Evolutionary conservation across 2,329 filamentous ascomycete genomes (phyloP).

Genomic region (Penicillium sp.): DNA sequence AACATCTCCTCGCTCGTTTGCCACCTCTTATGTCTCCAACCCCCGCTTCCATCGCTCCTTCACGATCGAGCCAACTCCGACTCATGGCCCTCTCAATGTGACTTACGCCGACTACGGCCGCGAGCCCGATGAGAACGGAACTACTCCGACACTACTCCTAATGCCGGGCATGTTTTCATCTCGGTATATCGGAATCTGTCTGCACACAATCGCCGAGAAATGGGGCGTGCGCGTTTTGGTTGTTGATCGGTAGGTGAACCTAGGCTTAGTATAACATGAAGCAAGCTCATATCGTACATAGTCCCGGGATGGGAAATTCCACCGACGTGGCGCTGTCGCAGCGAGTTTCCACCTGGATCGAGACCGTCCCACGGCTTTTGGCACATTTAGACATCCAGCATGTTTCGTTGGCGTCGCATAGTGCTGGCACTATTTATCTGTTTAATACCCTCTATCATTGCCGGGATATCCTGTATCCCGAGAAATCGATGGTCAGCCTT

Average conservation of each 20-base stretch:
- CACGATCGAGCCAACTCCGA: constrained; percentile 1
- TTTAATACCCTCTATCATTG: constrained; percentile 35
- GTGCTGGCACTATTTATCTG: constrained; percentile 37
- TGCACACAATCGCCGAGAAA: constrained; percentile 3
- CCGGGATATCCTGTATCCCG: constrained; percentile 25
- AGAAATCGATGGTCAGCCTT: background rate
- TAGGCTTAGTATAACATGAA: background rate
- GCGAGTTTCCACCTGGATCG: constrained; percentile 36
- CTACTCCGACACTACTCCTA: background rate
- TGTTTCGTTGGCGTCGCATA: constrained; percentile 35
- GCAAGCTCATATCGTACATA: constrained; percentile 8
- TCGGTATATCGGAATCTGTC: constrained; percentile 1
- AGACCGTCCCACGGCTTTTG: constrained; percentile 36
- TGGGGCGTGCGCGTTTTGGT: constrained; percentile 3
- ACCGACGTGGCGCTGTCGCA: constrained; percentile 29
- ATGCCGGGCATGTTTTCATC: constrained; percentile 6
- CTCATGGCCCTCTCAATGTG: constrained; percentile 5
- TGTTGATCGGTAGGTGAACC: constrained; percentile 1
- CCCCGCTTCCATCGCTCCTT: constrained; percentile 5
- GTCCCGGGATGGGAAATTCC: constrained; percentile 41
- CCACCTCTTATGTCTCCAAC: constrained; percentile 1
- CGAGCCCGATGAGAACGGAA: background rate
- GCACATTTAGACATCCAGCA: constrained; percentile 29
- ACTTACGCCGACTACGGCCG: constrained; percentile 3
- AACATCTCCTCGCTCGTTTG: background rate